phyloP scores from a whole-genome alignment of 306 rosid species.

The Cicer pinnatifidum region DNA sequence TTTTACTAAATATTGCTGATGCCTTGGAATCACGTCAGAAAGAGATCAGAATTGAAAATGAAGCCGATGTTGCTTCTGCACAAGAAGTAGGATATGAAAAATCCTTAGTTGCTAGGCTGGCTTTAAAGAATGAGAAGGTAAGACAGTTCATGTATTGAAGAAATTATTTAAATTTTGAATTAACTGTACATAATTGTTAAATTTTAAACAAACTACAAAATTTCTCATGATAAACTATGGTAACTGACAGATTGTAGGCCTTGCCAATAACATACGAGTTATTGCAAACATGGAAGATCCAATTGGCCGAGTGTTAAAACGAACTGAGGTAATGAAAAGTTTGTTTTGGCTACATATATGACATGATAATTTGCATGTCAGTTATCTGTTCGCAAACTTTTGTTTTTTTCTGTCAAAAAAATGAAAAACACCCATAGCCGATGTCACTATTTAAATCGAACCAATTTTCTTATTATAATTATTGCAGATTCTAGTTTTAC shows the following conservation, averaged over 20 bases:
- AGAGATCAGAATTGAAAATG: constrained; percentile 75
- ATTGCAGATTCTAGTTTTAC: constrained; percentile 30
- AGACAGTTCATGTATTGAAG: constrained; percentile 32
- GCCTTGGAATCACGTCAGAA: constrained; percentile 78
- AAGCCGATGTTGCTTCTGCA: constrained; percentile 81
- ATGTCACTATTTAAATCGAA: constrained; percentile 9
- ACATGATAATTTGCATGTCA: neutral
- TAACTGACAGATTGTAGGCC: constrained; percentile 73
- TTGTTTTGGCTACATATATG: neutral
- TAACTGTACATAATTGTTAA: constrained; percentile 9
- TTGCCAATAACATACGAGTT: constrained; percentile 76
- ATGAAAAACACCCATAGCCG: neutral
- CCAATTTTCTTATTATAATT: neutral
- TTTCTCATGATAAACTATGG: constrained; percentile 43
- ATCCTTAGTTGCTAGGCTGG: constrained; percentile 80
- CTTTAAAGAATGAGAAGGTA: constrained; percentile 85
- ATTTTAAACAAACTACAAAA: constrained; percentile 13
- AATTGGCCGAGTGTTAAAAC: constrained; percentile 76
- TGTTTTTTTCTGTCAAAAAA: neutral
- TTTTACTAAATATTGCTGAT: constrained; percentile 87
- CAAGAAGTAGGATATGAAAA: constrained; percentile 81
- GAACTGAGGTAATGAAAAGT: constrained; percentile 67
- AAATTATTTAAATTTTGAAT: constrained; percentile 28
- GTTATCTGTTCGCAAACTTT: neutral
- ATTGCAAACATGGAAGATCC: constrained; percentile 98